Conservation (phyloP, 805 yeast genomes). For the Kodamaea laetipori region DNA sequence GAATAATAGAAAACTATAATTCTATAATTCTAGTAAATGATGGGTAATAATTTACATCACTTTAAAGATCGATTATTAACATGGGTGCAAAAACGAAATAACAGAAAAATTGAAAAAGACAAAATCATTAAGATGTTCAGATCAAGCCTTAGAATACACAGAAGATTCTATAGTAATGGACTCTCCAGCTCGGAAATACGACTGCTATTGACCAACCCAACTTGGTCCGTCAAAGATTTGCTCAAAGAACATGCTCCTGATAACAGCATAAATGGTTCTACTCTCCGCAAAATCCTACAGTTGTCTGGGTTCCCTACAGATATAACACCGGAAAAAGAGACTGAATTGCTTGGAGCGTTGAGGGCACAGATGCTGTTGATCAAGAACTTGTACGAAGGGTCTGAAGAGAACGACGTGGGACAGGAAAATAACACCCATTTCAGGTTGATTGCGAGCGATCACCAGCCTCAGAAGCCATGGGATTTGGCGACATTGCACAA, state of each 20-base stretch:
- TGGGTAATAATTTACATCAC: too few relatives aligned
- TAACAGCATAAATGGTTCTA: conserved; percentile 16
- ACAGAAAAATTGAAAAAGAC: neutral
- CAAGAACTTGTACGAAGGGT: conserved; percentile 41
- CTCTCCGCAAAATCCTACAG: conserved; percentile 38
- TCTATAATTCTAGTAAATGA: too few relatives aligned
- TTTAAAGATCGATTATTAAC: too few relatives aligned
- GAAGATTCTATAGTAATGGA: neutral
- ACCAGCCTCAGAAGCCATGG: conserved; percentile 25
- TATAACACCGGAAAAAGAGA: conserved; percentile 27
- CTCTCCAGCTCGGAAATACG: conserved; percentile 8
- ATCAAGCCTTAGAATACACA: neutral
- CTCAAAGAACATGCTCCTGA: conserved; percentile 5
- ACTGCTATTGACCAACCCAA: conserved; percentile 11
- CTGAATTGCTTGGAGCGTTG: conserved; percentile 35
- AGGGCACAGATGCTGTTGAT: conserved; percentile 54
- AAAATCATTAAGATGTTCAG: conserved; percentile 1
- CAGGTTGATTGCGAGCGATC: conserved; percentile 39
- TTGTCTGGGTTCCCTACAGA: conserved; percentile 51
- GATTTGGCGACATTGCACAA: conserved; percentile 21
- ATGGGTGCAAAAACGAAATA: neutral
- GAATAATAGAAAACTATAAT: too few relatives aligned
- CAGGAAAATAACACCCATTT: conserved; percentile 29
- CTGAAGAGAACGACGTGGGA: conserved; percentile 13
- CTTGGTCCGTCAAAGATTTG: conserved; percentile 19